Evolutionary conservation across 257 asterid genomes (phyloP), one percentile per base, ranked within the genome.

Genomic region (Coffea eugenioides): DNA sequence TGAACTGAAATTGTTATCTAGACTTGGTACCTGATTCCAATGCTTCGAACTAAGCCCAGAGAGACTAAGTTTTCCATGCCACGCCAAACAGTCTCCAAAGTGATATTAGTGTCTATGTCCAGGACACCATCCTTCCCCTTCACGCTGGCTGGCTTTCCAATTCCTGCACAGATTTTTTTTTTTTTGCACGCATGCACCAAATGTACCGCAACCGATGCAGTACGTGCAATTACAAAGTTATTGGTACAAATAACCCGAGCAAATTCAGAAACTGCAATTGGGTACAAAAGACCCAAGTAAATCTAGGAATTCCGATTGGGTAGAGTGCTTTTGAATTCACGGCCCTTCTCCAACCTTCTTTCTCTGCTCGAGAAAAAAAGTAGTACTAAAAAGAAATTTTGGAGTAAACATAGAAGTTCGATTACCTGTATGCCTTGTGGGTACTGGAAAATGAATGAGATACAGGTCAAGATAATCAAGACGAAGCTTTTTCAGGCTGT

Each of bases 41-140:
- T 90, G 86, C 93, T 90, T 76, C 89, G 89, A 41, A 81, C 95
- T 75, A 90, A 85, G 69, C 93, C 95, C 83, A 81, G 59, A 51
- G 93, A 85, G 75, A 87, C 91, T 27, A 90, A 62, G 71, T 88
- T 86, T 82, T 90, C 95, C 95, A 90, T 90, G 13, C 88, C 87
- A 73, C 80, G 93, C 95, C 93, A 90, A n/a, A 93, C 89, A 72
- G 91, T 74, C 88, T 90, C 95, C 83, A 90, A 77, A 27, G 95
- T 77, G 79, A 87, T 81, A 16, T 91, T 87, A 67, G 90, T 90
- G 82, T 90, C 95, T 45, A 90, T 86, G 79, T 90, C 95, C 77
- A 90, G 82, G 66, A 89, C 85, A 73, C 90, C 88, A 83, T 90
- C 95, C 27, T 89, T 91, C 45, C 88, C 95, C 66, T 87, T n/a